These are phyloP conservation scores for Sporothrix pallida DNA, from an alignment of 2,329 filamentous ascomycete species.

Conservation along the genomic window DNA sequence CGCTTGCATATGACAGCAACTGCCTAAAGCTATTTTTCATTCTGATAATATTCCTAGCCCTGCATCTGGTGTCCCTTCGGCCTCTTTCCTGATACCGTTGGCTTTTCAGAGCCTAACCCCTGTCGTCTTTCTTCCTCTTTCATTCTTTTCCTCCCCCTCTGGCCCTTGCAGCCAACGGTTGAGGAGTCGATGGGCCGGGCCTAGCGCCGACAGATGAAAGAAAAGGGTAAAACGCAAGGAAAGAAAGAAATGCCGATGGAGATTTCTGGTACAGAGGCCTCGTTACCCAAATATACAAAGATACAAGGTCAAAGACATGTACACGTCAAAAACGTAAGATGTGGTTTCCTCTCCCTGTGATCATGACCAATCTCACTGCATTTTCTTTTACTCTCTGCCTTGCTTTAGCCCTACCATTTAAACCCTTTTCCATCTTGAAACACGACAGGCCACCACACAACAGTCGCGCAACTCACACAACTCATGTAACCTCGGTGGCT, in stretches of 20 bases:
- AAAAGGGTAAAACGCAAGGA: neutral
- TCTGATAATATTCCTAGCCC: neutral
- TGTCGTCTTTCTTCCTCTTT: slow-evolving; percentile 4
- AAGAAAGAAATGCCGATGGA: neutral
- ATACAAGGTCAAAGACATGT: neutral
- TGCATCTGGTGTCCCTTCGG: neutral
- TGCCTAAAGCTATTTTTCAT: neutral
- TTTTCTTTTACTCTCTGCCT: neutral
- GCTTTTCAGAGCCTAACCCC: neutral
- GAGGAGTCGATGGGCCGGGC: slow-evolving; percentile 23
- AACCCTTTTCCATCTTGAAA: slow-evolving; percentile 14
- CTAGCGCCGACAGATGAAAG: slow-evolving; percentile 24
- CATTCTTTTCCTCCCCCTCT: neutral
- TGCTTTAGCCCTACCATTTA: neutral
- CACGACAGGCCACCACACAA: slow-evolving; percentile 7
- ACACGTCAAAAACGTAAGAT: neutral
- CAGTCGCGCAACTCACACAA: no score
- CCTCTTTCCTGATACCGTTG: neutral
- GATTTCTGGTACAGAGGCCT: neutral
- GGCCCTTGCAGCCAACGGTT: slow-evolving; percentile 19
- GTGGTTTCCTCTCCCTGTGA: neutral
- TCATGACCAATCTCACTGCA: neutral
- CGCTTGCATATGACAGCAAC: slow-evolving; percentile 14
- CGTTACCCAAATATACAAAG: neutral
- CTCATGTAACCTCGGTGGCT: slow-evolving; percentile 13